Evolutionary conservation across 768 basidiomycete genomes (phyloP).

Genomic region (Leucocoprinus leucothites): DNA sequence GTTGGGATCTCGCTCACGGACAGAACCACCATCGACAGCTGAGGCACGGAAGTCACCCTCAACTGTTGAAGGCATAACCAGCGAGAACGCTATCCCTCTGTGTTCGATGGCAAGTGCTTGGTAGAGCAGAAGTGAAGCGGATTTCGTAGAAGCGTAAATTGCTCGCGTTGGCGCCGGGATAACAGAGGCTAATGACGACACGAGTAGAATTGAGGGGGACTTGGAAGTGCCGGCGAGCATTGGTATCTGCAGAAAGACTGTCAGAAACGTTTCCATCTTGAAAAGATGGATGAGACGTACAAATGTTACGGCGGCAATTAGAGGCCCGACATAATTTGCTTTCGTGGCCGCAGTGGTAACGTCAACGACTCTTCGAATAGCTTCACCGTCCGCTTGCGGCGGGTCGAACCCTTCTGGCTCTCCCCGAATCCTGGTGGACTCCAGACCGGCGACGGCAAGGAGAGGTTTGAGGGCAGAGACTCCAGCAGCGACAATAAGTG

Average conservation of each 20-base stretch:
- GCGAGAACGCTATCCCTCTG: conserved; percentile 60
- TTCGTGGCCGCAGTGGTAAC: conserved; percentile 53
- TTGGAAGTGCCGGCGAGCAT: conserved; percentile 60
- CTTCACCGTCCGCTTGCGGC: conserved; percentile 44
- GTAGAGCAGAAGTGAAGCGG: conserved; percentile 73
- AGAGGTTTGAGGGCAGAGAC: conserved; percentile 80
- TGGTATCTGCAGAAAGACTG: conserved; percentile 55
- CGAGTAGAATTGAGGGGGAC: conserved; percentile 70
- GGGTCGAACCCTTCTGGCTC: conserved; percentile 22
- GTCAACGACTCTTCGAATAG: conserved; percentile 55
- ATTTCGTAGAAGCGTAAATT: conserved; percentile 82
- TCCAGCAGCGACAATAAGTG: conserved; percentile 77
- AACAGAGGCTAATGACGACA: conserved; percentile 76
- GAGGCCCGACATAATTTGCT: conserved; percentile 70
- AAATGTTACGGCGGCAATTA: conserved; percentile 67
- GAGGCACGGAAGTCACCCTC: conserved; percentile 78
- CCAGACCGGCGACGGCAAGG: conserved; percentile 63
- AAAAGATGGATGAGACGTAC: conserved; percentile 36
- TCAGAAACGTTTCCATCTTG: neutral
- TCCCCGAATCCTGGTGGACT: conserved; percentile 20
- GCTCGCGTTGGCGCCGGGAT: conserved; percentile 86
- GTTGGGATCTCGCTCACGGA: conserved; percentile 51
- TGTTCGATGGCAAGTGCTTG: conserved; percentile 81
- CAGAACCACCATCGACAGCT: conserved; percentile 59
- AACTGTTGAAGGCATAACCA: conserved; percentile 65